Base-by-base conservation (phyloP, 164 flowering plant species). In the Nelumbo lutea region DNA sequence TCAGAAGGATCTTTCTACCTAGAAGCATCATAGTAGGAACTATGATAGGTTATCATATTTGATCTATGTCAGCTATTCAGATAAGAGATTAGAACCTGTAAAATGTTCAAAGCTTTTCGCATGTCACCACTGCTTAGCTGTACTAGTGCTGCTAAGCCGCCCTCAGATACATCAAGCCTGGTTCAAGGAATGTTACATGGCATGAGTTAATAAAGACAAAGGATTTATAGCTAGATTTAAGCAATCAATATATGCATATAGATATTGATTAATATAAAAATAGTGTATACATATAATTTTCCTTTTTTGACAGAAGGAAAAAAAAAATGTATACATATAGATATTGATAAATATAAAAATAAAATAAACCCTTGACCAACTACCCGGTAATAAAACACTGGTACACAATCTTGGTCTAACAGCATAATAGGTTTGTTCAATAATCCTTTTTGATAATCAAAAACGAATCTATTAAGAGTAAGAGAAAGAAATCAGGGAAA, bases 61-160 rank as follows among this genome's bases (percentile, higher is more conserved):
- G 27, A 27, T 27, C 27, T 27, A 27, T 27, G 27, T 27, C 27
- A 27, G 27, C 27, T 27, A 27, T 27, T 27, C 27, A 27, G 42
- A 53, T 44, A 41, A 61, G 52, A 65, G 50, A 70, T 52, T 42
- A 61, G 61, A 57, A 95, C 99, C 97, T 95, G 99, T 81, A 96
- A 82, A 77, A 93, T 96, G 76, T 96, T 96, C 86, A 93, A 82
- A 53, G 97, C 95, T 81, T 96, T 96, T 80, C 99, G 86, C 98
- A 96, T 96, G 81, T 96, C 98, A 59, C 99, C 99, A 75, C 83
- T 91, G 87, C 99, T 82, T 71, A 96, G 83, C 50, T 90, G 85
- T 67, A 91, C 98, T 81, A 93, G 80, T 61, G 98, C 97, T 10
- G 79, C 82, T 68, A 96, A 77, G 70, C 98, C 98, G 75, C 76